Conservation (phyloP, 495 filamentous ascomycete genomes). For the Talaromyces borbonicus region DNA sequence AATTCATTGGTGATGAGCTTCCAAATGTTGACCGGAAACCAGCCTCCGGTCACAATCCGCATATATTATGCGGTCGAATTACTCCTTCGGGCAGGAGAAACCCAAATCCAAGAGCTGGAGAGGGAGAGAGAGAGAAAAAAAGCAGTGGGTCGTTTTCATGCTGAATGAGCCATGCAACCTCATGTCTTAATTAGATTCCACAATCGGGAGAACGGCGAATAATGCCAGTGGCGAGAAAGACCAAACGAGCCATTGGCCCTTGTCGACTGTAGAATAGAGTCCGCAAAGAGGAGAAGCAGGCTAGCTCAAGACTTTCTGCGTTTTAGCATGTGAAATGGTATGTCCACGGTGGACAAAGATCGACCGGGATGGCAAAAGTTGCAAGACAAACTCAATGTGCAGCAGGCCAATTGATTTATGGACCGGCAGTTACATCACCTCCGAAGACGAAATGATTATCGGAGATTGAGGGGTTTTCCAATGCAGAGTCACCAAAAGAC, state of each 20-base stretch:
- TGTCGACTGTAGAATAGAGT: background rate
- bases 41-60: constrained; percentile 2
- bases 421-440: constrained; percentile 6
- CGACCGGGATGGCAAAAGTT: constrained; percentile 9
- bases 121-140: background rate
- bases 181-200: too few relatives aligned
- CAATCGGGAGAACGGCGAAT: background rate
- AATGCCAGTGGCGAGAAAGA: background rate
- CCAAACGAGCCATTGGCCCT: background rate
- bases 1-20: constrained; percentile 8
- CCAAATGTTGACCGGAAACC: constrained; percentile 2
- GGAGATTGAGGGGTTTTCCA: constrained; percentile 35
- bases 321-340: constrained; percentile 12
- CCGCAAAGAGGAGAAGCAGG: constrained; percentile 8
- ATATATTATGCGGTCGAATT: constrained; percentile 2
- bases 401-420: constrained; percentile 17
- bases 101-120: background rate
- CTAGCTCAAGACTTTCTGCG: constrained; percentile 5
- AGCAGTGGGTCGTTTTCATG: background rate
- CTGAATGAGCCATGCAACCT: too few relatives aligned
- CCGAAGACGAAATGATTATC: background rate
- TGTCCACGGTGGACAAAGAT: constrained; percentile 15
- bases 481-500: constrained; percentile 7
- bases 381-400: constrained; percentile 16
- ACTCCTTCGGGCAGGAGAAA: constrained; percentile 1